Base-by-base conservation (phyloP, 495 filamentous ascomycete species). In the Penicillium psychrofluorescens region DNA sequence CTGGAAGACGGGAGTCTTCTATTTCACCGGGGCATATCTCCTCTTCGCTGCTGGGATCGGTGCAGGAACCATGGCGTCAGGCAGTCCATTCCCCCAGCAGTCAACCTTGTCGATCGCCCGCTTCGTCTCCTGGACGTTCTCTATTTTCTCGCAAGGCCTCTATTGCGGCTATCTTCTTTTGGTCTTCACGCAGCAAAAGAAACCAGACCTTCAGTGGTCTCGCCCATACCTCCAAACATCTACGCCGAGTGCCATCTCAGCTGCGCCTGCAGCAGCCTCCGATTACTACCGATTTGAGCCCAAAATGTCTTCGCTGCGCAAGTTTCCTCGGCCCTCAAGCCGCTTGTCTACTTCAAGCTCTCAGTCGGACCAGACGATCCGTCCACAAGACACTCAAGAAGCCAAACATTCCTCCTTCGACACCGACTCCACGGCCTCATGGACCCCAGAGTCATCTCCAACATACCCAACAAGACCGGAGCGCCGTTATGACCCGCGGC, bases 51-150 rank as follows among this genome's bases (percentile, higher is more conserved):
- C 63, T 2, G 59, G 45, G 2, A 45, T 53, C 6, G 57, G 54
- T 6, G 60, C 67, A 7, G 64, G 61, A 12, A 52, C 51, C 11
- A 61, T 67, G 40, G 48, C 63, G 35, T 58, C 45, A 47, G 59
- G 55, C 49, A 29, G 12, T 44, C 9, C 46, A 51, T 29, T 40
- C 36, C 49, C 13, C 28, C 36, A 22, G 43, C 35, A 13, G 42
- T 35, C 11, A 43, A 50, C 49, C 0, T 33, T 66, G 11, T 49
- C 57, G 15, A 53, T 65, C 32, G 35, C 58, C 28, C 67, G 63
- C 16, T 62, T 56, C 16, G 50, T 64, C 7, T 50, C 68, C 36
- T 67, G 61, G 62, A 53, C 61, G 2, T 34, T 66, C 2, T 66
- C 68, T 1, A 46, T 65, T 31, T 60, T 70, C 14, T 44, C 42